These are phyloP conservation scores for Phaeoacremonium minimum DNA, from an alignment of 2,329 filamentous ascomycete genomes.

Conservation along the genomic window DNA sequence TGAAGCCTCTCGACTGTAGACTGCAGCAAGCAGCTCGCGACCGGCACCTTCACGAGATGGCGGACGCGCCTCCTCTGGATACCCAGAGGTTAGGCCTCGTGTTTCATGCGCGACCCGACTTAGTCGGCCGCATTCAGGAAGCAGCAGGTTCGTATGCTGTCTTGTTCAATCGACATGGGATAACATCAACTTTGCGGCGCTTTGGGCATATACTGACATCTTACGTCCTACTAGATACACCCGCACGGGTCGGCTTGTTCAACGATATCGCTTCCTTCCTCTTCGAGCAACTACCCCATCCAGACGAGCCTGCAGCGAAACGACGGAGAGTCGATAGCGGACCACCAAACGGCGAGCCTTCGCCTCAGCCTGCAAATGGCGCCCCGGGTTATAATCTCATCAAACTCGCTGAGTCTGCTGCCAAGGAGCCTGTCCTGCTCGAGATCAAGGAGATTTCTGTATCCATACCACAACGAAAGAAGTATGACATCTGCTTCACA, in stretches of 20 bases:
- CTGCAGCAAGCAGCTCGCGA: too few species aligned
- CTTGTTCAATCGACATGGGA: not conserved
- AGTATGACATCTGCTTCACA: constrained; percentile 62
- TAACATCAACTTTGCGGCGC: not conserved
- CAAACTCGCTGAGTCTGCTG: constrained; percentile 27
- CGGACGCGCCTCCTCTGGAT: too few species aligned
- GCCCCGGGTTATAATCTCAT: constrained; percentile 7
- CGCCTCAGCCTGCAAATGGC: not conserved
- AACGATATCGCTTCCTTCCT: constrained; percentile 31
- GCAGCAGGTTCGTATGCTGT: constrained; percentile 40
- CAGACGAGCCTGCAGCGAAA: constrained; percentile 8
- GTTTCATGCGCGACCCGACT: constrained; percentile 53
- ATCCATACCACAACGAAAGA: constrained; percentile 65
- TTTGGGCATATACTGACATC: not conserved
- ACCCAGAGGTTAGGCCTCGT: constrained; percentile 43
- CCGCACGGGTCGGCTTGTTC: constrained; percentile 45
- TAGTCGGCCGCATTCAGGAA: constrained; percentile 47
- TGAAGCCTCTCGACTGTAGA: too few species aligned
- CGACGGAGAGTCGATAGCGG: constrained; percentile 6
- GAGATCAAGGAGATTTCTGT: constrained; percentile 64
- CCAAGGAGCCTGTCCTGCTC: constrained; percentile 48
- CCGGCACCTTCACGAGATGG: too few species aligned
- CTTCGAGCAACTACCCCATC: constrained; percentile 4
- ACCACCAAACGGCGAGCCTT: not conserved
- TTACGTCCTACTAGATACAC: constrained; percentile 36